Conservation (phyloP, 2,329 filamentous ascomycete species). For the Fusarium continuum region DNA sequence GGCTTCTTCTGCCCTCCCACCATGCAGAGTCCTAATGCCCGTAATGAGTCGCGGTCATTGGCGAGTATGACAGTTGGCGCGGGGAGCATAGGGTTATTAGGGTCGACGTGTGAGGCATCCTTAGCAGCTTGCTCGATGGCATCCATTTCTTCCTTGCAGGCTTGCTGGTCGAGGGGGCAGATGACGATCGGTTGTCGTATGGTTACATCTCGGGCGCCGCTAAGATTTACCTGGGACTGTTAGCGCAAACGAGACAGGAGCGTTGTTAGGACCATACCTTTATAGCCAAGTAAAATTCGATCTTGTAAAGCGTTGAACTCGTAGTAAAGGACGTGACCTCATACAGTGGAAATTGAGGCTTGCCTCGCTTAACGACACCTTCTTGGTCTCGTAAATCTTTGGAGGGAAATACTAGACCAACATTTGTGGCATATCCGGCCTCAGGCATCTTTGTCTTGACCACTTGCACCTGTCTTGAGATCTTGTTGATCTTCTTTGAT, state of each 20-base stretch:
- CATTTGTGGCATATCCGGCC: conserved; percentile 89
- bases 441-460: conserved; percentile 89
- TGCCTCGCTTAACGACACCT: conserved; percentile 85
- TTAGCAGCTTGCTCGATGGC: conserved; percentile 96
- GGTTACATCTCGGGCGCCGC: conserved; percentile 85
- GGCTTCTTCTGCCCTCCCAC: conserved; percentile 73
- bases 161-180: conserved; percentile 92
- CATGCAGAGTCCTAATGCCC: conserved; percentile 69
- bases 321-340: conserved; percentile 92
- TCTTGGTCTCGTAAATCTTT: conserved; percentile 89
- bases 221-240: conserved; percentile 78
- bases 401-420: conserved; percentile 88
- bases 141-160: conserved; percentile 98
- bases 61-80: conserved; percentile 83
- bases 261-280: conserved; percentile 68
- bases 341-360: conserved; percentile 88
- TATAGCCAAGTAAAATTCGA: conserved; percentile 94
- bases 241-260: conserved; percentile 27
- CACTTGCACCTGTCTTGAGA: conserved; percentile 83
- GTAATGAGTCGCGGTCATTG: conserved; percentile 72
- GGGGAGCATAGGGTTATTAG: conserved; percentile 91
- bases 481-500: conserved; percentile 84
- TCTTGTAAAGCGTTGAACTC: conserved; percentile 93
- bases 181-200: conserved; percentile 94
- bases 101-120: conserved; percentile 87